Base-by-base conservation (phyloP, 2,329 filamentous ascomycete species). In the Alternaria brassicicola region DNA sequence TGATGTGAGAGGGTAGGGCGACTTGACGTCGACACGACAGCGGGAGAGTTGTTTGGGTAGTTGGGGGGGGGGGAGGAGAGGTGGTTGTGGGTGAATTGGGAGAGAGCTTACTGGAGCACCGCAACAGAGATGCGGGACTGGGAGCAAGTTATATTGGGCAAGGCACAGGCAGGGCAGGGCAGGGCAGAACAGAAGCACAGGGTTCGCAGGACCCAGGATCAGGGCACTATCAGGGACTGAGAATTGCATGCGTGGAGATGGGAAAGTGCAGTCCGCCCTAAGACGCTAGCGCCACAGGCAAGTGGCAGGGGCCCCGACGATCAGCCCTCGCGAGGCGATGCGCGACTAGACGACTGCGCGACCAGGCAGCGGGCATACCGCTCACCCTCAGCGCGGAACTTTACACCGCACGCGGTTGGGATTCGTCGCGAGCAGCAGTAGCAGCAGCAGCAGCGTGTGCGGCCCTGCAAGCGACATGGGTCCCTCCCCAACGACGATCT, bases 131-230 rank as follows among this genome's bases (percentile, higher is more conserved):
- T 38, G 64, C 59, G 64, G 65, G 65, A 56, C 52, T 57, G 59
- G 55, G 53, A 54, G 46, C 30, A 58, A 64, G 59, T 63, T 66
- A 65, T 64, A 63, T 52, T 53, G 56, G 59, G 63, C 59, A 65
- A 47, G 65, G 59, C 52, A 61, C 61, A 61, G 35, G 54, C 63
- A 65, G 63, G 63, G 61, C 59, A 57, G n/a, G n/a, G n/a, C n/a
- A n/a, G n/a, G 35, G 54, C 63, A 65, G 63, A 61, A 58, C 59
- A 57, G 28, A 39, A 38, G 42, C 58, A 41, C 61, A 59, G 55
- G 58, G 58, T 45, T 55, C 45, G 19, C 30, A 15, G 12, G 39
- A 31, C 49, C 63, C 58, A 51, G 63, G 63, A 63, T 57, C 63
- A 65, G 61, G 63, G 63, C 56, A 52, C 51, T 64, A 55, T 55